Percentiles rank a stretch among this genome's conserved stretches.
Evolutionary conservation across 176 grass and related monocot species (phyloP).

Genomic region (Saccharum spontaneum): DNA sequence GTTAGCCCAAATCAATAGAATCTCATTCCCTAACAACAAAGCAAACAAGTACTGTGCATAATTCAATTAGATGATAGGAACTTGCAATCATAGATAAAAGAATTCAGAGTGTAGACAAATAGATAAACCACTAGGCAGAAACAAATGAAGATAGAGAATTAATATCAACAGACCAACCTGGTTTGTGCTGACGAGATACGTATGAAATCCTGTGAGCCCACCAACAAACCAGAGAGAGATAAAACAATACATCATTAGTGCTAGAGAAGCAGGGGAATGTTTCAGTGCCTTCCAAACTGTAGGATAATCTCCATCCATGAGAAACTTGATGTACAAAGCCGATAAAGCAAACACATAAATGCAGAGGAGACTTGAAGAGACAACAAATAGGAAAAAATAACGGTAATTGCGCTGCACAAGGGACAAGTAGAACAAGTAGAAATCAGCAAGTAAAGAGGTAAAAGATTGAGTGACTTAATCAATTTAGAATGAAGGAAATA

Average conservation of each 20-base stretch:
- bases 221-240: slow-evolving; percentile 78
- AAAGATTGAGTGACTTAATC: neutral
- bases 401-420: slow-evolving; percentile 78
- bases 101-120: neutral
- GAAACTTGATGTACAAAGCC: slow-evolving; percentile 78
- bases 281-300: slow-evolving; percentile 92
- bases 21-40: no score
- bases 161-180: slow-evolving; percentile 50
- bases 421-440: slow-evolving; percentile 33
- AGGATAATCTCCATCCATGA: slow-evolving; percentile 75
- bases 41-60: neutral
- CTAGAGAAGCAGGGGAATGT: slow-evolving; percentile 63
- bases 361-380: slow-evolving; percentile 70
- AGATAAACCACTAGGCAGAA: slow-evolving; percentile 18
- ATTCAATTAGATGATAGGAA: slow-evolving; percentile 5
- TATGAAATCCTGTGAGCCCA: slow-evolving; percentile 80
- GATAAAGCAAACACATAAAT: slow-evolving; percentile 70
- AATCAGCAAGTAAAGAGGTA: neutral
- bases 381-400: slow-evolving; percentile 84
- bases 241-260: slow-evolving; percentile 75
- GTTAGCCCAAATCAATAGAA: no score
- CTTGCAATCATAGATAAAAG: neutral
- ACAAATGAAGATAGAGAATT: neutral
- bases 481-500: slow-evolving; percentile 10
- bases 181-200: slow-evolving; percentile 75